Percentiles rank a stretch among this genome's conserved stretches.
Evolutionary conservation across 345 rosid genomes (phyloP).

Genomic region (Brassica cretica): DNA sequence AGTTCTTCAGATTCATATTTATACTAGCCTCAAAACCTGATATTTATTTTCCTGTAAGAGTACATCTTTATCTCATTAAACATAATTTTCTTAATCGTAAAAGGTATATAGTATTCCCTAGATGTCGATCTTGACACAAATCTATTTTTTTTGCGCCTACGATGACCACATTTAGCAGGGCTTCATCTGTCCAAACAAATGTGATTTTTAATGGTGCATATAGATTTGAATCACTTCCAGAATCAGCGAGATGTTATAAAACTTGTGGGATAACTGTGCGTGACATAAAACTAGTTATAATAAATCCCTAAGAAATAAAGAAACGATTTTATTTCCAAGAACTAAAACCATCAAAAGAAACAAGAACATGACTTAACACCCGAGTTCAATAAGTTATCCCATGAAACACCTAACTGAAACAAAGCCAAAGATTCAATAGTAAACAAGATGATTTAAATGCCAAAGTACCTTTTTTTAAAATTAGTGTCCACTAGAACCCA

Average conservation of each 20-base stretch:
- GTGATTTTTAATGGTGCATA: neutral
- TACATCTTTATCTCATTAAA: neutral
- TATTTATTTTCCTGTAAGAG: neutral
- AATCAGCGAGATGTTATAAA: neutral
- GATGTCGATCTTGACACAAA: neutral
- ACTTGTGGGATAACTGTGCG: neutral
- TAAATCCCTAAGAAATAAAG: neutral
- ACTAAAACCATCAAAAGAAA: slow-evolving; percentile 6
- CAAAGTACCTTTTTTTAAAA: neutral
- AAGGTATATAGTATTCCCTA: neutral
- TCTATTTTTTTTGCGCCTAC: too few relatives aligned
- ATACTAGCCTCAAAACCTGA: neutral
- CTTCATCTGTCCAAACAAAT: neutral
- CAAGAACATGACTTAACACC: neutral
- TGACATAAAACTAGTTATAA: neutral
- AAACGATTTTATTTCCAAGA: slow-evolving; percentile 10
- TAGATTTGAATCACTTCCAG: neutral
- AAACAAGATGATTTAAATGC: slow-evolving; percentile 10
- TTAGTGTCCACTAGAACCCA: slow-evolving; percentile 49
- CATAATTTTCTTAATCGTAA: neutral
- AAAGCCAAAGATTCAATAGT: neutral
- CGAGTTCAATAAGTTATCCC: slow-evolving; percentile 21
- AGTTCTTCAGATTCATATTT: too few relatives aligned
- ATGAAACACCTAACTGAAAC: slow-evolving; percentile 13
- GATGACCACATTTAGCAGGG: neutral